Base-by-base conservation (phyloP, 345 rosid species). In the Eucalyptus polyanthemos region DNA sequence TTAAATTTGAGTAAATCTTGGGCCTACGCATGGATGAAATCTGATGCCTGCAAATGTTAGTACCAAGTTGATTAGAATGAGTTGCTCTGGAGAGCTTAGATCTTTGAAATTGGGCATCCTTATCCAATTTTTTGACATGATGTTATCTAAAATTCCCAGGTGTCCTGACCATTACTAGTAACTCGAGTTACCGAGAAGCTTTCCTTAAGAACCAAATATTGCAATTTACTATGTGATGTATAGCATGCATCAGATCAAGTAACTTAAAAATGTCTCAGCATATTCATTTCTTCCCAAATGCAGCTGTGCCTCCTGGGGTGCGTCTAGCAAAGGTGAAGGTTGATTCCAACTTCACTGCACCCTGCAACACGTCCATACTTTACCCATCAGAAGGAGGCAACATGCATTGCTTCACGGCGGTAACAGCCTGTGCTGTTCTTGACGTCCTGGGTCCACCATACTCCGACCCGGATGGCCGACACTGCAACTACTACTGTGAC, bases 381-480 rank as follows among this genome's bases (percentile, higher is more conserved):
- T 98, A 95, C 91, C 99, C 99, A 14, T 94, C 94, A 40, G 97
- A 96, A 69, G 99, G 99, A 80, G 99, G 99, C 88, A 98, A 98
- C 93, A 96, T 98, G 97, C 99, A 98, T 91, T 88, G 97, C 92
- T 96, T 98, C 94, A 96, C 97, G 7, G 99, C 97, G 1, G 92
- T 91, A 88, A 97, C 99, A 4, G 95, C 98, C 2, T 98, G 99
- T 44, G 99, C 99, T 0, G 97, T 98, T 81, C 94, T 98, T 11
- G 99, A 98, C 25, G 98, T 98, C 86, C 95, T 97, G 42, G 97
- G 97, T 49, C 99, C 99, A 86, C 99, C 99, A 11, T 98, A 98
- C 91, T 92, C 92, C 0, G 96, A 93, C 86, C 92, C 92, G 3
- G 99, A 97, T 2, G 99, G 98, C 27, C 95, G 99, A 19, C 96